Conservation (phyloP, 192 early-diverging fungal species). For the Dimargaris xerosporica region DNA sequence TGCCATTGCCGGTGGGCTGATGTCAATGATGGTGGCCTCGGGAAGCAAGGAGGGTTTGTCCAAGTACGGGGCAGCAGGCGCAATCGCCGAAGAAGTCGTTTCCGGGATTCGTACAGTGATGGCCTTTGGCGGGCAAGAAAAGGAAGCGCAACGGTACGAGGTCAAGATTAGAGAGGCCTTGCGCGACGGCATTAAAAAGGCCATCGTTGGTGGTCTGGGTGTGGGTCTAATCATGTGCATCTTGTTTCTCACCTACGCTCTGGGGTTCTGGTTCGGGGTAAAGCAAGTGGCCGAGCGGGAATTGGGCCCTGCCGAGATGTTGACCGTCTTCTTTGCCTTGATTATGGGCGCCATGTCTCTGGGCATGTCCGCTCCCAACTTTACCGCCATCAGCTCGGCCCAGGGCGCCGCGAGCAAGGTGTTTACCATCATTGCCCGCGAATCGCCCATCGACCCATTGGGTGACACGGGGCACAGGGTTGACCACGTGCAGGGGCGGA, state of each 20-base stretch:
- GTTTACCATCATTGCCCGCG: constrained; percentile 66
- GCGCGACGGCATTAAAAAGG: constrained; percentile 42
- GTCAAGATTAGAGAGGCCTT: constrained; percentile 44
- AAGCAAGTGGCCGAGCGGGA: constrained; percentile 31
- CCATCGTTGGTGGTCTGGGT: constrained; percentile 38
- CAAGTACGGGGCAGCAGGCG: constrained; percentile 69
- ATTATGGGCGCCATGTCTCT: constrained; percentile 70
- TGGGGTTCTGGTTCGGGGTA: constrained; percentile 77
- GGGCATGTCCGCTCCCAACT: constrained; percentile 50
- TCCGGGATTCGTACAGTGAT: constrained; percentile 74
- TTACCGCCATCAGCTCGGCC: constrained; percentile 58
- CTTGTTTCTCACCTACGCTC: constrained; percentile 58
- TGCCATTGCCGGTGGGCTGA: constrained; percentile 31
- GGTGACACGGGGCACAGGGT: constrained; percentile 21
- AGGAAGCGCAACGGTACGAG: constrained; percentile 46
- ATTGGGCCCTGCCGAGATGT: constrained; percentile 36
- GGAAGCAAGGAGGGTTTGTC: constrained; percentile 34
- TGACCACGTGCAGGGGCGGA: constrained; percentile 37
- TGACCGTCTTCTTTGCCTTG: constrained; percentile 81
- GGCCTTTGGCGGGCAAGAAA: constrained; percentile 65
- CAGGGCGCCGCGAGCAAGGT: constrained; percentile 70
- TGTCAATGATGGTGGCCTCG: constrained; percentile 34
- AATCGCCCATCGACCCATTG: constrained; percentile 56
- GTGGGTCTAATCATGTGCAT: constrained; percentile 61
- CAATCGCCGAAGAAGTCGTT: constrained; percentile 73